A percentile compares a stretch with the other conserved stretches of the same genome.
Evolutionary conservation across 192 early-diverging fungal species (phyloP).

Genomic region (Coemansia sp.): DNA sequence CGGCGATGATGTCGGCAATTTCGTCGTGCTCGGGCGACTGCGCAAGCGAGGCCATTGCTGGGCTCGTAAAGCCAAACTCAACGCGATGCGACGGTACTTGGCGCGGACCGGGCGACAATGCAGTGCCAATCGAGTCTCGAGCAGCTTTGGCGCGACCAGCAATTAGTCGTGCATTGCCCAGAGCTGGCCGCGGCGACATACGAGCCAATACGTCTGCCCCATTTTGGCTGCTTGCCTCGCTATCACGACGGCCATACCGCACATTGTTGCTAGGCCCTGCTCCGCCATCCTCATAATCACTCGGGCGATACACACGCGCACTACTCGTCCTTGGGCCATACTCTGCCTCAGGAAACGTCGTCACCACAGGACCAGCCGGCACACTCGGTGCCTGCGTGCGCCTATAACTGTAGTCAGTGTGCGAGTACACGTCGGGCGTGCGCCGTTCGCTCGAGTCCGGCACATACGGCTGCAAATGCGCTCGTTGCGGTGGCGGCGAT

Average conservation of each 20-base stretch:
- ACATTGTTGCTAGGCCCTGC: constrained; percentile 10
- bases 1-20: constrained; percentile 50
- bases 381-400: constrained; percentile 12
- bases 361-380: constrained; percentile 15
- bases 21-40: constrained; percentile 35
- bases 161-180: constrained; percentile 17
- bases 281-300: constrained; percentile 24
- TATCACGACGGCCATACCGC: constrained; percentile 9
- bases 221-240: constrained; percentile 13
- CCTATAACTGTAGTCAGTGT: constrained; percentile 21
- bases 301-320: constrained; percentile 16
- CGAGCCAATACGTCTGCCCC: constrained; percentile 7
- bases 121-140: constrained; percentile 5
- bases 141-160: constrained; percentile 10
- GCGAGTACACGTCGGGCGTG: constrained; percentile 24
- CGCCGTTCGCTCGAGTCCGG: constrained; percentile 38
- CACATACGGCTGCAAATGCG: constrained; percentile 43
- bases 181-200: constrained; percentile 2
- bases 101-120: constrained; percentile 18
- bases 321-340: constrained; percentile 11
- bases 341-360: constrained; percentile 14
- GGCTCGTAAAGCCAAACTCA: constrained; percentile 39
- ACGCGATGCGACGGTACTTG: constrained; percentile 31
- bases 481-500: not conserved
- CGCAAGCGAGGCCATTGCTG: constrained; percentile 17